Base-by-base conservation (phyloP, 768 basidiomycete genomes). In the Rhizopogon vinicolor region DNA sequence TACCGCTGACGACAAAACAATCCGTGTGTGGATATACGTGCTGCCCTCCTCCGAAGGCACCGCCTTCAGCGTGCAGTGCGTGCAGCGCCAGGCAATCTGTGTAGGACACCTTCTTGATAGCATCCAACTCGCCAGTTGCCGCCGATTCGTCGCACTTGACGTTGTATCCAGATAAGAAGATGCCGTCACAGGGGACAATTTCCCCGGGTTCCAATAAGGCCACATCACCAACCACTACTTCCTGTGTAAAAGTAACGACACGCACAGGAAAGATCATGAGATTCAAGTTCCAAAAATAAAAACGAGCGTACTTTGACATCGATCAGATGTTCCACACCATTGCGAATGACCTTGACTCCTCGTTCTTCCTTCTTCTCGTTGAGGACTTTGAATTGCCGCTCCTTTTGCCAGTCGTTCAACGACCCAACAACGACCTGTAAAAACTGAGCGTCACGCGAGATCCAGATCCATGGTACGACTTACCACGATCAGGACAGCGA, bases 331-430 rank as follows among this genome's bases (percentile, higher is more conserved):
- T 93, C 90, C 10, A 75, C 67, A 33, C 85, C 86, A 53, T 81
- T 74, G 12, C 93, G 85, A 57, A 93, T 86, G 51, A 89, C 86
- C 70, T 93, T 93, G 62, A 93, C 85, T 5, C 80, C 83, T 28
- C 97, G 89, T 62, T 96, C 97, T 54, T 98, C 96, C 72, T 96
- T 96, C 72, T 95, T 89, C 62, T 89, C 91, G 65, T 98, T 98
- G 41, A 99, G 81, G 18, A 76, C 78, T 63, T 87, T 85, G 77
- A 99, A 99, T 72, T 98, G 97, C 2, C 86, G 86, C 70, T 99
- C 97, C 72, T 98, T 98, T 72, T 98, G 94, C 89, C 91, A 99
- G 71, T 99, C 97, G 65, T 98, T 98, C 43, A 98, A 61, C 12
- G 94, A 93, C 31, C 96, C 96, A 54, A 99, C 96, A 42, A 93